Base-by-base conservation (phyloP, 352 stramenopile genomes). In the Phytophthora sp. region DNA sequence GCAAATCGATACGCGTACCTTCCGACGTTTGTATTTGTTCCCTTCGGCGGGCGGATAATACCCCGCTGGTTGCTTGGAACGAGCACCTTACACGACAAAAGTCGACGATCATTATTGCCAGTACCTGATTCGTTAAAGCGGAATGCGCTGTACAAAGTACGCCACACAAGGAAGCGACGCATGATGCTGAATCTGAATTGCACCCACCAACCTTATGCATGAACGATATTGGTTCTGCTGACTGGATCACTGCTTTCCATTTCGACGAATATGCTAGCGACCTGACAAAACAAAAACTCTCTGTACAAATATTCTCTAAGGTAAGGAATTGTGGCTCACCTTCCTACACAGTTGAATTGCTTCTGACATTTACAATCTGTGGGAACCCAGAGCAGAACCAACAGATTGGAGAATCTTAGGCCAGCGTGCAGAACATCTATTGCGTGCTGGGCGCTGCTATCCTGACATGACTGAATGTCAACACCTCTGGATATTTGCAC, bases 391-490 rank as follows among this genome's bases (percentile, higher is more conserved):
- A 9, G 35, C 62, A 21, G 78, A 88, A 20, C 74, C 70, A 1
- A 41, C 62, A 1, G 78, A 86, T 26, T 88, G 78, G 78, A 69
- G 74, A 24, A 55, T 76, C 8, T 51, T 79, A n/a, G 69, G 77
- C 27, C 54, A 54, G 17, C 50, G 62, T 12, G 60, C 45, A 3
- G 27, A 57, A 6, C 51, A 48, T 18, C 26, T 68, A 10, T 10
- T 46, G 12, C 31, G 32, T 39, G 28, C 28, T 26, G 32, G 34
- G 17, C 48, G 41, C 3, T 70, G 68, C 39, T 15, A 9, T 23
- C 26, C 13, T 4, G 41, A 73, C 28, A 21, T 48, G 12, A 24
- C 42, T 3, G 28, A 31, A 1, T 77, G 69, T 32, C 28, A 20
- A 4, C 20, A 53, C 1, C 17, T 69, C 5, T 70, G 45, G 48